These are phyloP conservation scores for Perilla frutescens DNA, from an alignment of 257 asterid genomes.

Conservation along the genomic window DNA sequence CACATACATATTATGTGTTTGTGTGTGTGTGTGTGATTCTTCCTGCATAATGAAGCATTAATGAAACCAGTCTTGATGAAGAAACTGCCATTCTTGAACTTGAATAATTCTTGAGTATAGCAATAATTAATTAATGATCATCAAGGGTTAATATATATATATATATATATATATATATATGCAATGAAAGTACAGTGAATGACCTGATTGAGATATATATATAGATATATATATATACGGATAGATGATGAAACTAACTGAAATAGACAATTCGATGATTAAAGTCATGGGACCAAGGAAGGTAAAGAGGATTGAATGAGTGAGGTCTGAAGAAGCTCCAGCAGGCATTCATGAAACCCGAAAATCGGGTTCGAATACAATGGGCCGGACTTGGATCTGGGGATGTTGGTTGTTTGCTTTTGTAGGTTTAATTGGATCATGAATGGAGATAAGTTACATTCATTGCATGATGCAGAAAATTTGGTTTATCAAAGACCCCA, in stretches of 20 bases:
- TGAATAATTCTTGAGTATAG: too few relatives aligned
- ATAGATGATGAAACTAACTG: background rate
- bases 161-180: background rate
- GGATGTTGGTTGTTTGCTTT: conserved; percentile 22
- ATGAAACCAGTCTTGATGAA: too few relatives aligned
- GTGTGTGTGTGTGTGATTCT: too few relatives aligned
- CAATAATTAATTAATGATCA: too few relatives aligned
- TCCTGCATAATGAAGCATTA: too few relatives aligned
- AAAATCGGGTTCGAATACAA: conserved; percentile 20
- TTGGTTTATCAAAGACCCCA: conserved; percentile 16
- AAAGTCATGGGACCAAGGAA: conserved; percentile 34
- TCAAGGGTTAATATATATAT: background rate
- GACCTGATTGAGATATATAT: conserved; percentile 11
- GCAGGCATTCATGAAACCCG: conserved; percentile 18
- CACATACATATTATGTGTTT: too few relatives aligned
- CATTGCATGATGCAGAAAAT: conserved; percentile 22
- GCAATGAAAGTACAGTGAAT: background rate
- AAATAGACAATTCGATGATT: conserved; percentile 17
- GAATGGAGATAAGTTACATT: conserved; percentile 21
- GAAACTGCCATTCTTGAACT: too few relatives aligned
- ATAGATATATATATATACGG: too few relatives aligned
- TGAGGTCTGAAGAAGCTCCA: background rate
- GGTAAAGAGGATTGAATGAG: background rate
- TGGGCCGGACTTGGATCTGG: background rate
- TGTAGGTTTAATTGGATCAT: background rate